Conservation (phyloP, 2,329 filamentous ascomycete species). For the Fusarium fracticaudum region DNA sequence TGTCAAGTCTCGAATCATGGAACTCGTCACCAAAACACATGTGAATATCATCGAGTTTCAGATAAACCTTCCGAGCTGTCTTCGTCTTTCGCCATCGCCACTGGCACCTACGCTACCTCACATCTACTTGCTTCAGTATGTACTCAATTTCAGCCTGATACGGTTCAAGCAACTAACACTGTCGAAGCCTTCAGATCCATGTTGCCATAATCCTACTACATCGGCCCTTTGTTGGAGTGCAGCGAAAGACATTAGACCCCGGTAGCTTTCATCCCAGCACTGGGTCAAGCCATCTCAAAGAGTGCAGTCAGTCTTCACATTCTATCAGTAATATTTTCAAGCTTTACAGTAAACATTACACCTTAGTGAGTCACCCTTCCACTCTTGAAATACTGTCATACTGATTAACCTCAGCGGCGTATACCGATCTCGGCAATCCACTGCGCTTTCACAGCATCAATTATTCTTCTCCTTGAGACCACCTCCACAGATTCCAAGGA, state of each 20-base stretch:
- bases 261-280: not conserved
- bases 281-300: not conserved
- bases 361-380: not conserved
- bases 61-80: not conserved
- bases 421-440: not conserved
- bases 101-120: not conserved
- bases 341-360: not conserved
- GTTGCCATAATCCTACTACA: not conserved
- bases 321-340: not conserved
- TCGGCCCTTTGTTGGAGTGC: not conserved
- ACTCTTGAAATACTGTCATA: not conserved
- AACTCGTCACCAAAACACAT: not conserved
- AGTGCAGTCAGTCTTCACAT: not conserved
- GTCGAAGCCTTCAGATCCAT: not conserved
- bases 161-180: not conserved
- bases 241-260: not conserved
- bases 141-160: accelerated
- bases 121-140: not conserved
- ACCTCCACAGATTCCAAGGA: not conserved
- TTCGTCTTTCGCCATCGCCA: not conserved
- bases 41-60: not conserved
- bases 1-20: not conserved
- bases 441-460: not conserved
- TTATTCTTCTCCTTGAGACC: not conserved
- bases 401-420: not conserved